Conservation (phyloP, 2,329 filamentous ascomycete genomes). For the Fusarium sp. region DNA sequence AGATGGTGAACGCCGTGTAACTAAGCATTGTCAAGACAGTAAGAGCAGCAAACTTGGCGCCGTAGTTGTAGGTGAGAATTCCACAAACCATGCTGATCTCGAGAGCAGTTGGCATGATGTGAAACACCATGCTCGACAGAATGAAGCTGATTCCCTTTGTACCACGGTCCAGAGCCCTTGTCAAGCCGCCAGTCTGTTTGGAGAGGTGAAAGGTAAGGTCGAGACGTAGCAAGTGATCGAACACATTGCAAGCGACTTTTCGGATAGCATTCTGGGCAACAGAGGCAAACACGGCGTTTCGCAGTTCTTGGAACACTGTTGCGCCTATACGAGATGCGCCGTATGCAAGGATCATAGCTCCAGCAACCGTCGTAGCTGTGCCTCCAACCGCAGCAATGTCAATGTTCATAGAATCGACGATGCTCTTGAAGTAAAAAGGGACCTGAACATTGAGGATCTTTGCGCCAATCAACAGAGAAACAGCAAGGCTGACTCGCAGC, state of each 20-base stretch:
- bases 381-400: constrained; percentile 88
- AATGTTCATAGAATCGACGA: constrained; percentile 97
- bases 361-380: constrained; percentile 87
- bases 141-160: constrained; percentile 99
- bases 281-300: constrained; percentile 95
- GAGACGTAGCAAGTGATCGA: constrained; percentile 85
- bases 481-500: constrained; percentile 83
- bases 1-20: constrained; percentile 96
- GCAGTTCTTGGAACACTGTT: constrained; percentile 88
- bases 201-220: constrained; percentile 94
- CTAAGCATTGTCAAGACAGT: constrained; percentile 90
- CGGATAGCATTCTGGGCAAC: constrained; percentile 97
- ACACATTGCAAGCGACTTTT: constrained; percentile 89
- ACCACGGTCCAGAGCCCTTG: constrained; percentile 91
- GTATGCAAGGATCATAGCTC: constrained; percentile 93
- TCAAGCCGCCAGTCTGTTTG: constrained; percentile 93
- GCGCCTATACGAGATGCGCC: constrained; percentile 88
- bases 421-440: constrained; percentile 98
- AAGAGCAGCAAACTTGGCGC: constrained; percentile 88
- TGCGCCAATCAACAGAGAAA: constrained; percentile 83
- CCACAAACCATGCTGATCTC: constrained; percentile 97
- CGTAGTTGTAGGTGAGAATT: constrained; percentile 96
- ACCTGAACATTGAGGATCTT: constrained; percentile 98
- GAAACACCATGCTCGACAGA: constrained; percentile 97
- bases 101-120: constrained; percentile 90